phyloP scores from a whole-genome alignment of 106 monocot species.

The Dioscorea zingiberensis region DNA sequence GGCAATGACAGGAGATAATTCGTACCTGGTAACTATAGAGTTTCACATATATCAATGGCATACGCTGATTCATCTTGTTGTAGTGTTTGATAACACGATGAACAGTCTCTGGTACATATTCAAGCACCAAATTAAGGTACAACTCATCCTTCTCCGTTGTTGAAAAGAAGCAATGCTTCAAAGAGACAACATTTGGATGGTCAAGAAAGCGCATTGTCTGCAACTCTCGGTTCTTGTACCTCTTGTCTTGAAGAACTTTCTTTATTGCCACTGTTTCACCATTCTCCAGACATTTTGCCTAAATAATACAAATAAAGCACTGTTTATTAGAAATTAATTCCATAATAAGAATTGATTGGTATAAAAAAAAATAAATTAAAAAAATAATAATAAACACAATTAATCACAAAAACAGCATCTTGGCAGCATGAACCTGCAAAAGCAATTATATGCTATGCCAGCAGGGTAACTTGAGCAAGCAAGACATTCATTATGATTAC shows the following conservation, averaged over 20 bases:
- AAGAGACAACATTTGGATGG: slow-evolving; percentile 26
- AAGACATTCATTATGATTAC: too few species aligned
- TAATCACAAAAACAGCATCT: too few species aligned
- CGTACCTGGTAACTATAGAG: slow-evolving; percentile 42
- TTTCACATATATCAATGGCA: slow-evolving; percentile 33
- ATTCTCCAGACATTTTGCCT: slow-evolving; percentile 36
- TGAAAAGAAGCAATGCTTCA: slow-evolving; percentile 42
- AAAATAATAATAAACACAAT: too few species aligned
- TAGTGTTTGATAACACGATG: slow-evolving; percentile 39
- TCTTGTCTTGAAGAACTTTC: slow-evolving; percentile 34
- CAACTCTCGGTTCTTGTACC: slow-evolving; percentile 36
- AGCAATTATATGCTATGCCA: too few species aligned
- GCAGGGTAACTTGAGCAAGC: too few species aligned
- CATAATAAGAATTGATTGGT: too few species aligned
- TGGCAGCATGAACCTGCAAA: too few species aligned
- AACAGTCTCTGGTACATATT: slow-evolving; percentile 46
- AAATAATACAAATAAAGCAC: background rate
- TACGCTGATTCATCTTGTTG: slow-evolving; percentile 41
- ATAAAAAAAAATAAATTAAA: too few species aligned
- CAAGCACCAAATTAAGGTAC: slow-evolving; percentile 41
- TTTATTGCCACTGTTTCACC: slow-evolving; percentile 31
- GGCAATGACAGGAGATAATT: background rate
- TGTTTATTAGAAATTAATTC: too few species aligned
- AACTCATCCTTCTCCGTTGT: slow-evolving; percentile 40
- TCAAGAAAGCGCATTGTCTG: slow-evolving; percentile 35